phyloP scores from a whole-genome alignment of 768 basidiomycete genomes.

The Rhodotorula sphaerocarpa region DNA sequence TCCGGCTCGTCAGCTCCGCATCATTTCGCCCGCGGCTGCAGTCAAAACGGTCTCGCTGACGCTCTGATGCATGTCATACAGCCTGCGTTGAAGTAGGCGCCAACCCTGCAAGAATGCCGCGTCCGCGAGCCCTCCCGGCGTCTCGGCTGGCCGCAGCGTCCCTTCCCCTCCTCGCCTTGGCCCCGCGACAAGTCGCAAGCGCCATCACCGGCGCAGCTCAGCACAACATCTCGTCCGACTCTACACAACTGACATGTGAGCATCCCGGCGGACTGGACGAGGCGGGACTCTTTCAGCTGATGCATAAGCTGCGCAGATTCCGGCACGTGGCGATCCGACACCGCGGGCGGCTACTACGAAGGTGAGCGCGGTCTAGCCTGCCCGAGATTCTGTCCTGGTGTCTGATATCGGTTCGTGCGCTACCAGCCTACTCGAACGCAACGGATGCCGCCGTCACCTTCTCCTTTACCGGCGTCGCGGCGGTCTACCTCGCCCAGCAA shows the following conservation, averaged over 20 bases:
- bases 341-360: slow-evolving; percentile 8
- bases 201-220: not conserved
- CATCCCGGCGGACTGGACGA: not conserved
- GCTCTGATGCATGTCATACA: too few relatives aligned
- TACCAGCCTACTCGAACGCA: slow-evolving; percentile 27
- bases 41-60: too few relatives aligned
- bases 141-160: not conserved
- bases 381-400: not conserved
- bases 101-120: too few relatives aligned
- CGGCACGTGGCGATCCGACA: slow-evolving; percentile 14
- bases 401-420: not conserved
- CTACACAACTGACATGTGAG: slow-evolving; percentile 22
- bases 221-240: slow-evolving; percentile 30
- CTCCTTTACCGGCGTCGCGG: slow-evolving; percentile 25
- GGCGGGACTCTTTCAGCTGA: not conserved
- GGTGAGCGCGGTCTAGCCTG: not conserved
- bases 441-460: slow-evolving; percentile 27
- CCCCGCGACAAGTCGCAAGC: not conserved
- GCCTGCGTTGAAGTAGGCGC: too few relatives aligned
- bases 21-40: too few relatives aligned
- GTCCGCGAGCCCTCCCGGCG: not conserved
- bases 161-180: not conserved
- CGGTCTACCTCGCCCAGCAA: slow-evolving; percentile 20
- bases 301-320: not conserved
- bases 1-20: too few relatives aligned